These are phyloP conservation scores for Monilinia polystroma DNA, from an alignment of 2,329 filamentous ascomycete species.

Conservation along the genomic window DNA sequence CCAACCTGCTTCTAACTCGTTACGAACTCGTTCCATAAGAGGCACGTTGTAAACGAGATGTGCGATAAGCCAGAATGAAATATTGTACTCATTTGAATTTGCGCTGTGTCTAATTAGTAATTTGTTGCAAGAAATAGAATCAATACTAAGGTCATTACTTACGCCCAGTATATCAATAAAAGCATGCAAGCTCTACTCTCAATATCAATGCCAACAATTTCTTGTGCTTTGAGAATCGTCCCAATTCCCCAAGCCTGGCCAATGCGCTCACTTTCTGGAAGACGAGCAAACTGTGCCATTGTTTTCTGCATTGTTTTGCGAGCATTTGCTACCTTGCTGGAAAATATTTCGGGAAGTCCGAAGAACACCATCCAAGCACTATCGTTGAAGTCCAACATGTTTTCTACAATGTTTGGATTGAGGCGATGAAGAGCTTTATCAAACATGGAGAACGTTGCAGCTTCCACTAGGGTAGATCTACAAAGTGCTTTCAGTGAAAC, in stretches of 20 bases:
- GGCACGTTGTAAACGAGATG: constrained; percentile 1
- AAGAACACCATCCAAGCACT: constrained; percentile 19
- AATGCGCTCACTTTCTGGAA: constrained; percentile 4
- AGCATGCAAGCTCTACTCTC: constrained; percentile 14
- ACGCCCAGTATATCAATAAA: constrained; percentile 18
- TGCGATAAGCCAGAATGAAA: constrained; percentile 23
- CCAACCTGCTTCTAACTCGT: constrained; percentile 8
- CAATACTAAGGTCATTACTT: background rate
- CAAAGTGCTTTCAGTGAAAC: constrained; percentile 6
- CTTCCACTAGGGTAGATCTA: constrained; percentile 15
- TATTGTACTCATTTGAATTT: constrained; percentile 23
- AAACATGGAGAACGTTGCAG: constrained; percentile 22
- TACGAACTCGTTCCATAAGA: constrained; percentile 14
- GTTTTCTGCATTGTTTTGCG: constrained; percentile 10
- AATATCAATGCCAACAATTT: constrained; percentile 13
- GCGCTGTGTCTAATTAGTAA: constrained; percentile 5
- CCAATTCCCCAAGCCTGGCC: constrained; percentile 14
- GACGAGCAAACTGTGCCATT: constrained; percentile 12
- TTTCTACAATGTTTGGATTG: constrained; percentile 16
- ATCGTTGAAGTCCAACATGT: constrained; percentile 17
- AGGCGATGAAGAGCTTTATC: constrained; percentile 8
- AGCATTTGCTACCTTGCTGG: constrained; percentile 16
- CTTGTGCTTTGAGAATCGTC: constrained; percentile 1
- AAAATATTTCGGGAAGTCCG: constrained; percentile 17
- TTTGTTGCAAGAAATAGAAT: too few relatives aligned